phyloP scores from a whole-genome alignment of 768 basidiomycete genomes.

The Heimioporus sp. region DNA sequence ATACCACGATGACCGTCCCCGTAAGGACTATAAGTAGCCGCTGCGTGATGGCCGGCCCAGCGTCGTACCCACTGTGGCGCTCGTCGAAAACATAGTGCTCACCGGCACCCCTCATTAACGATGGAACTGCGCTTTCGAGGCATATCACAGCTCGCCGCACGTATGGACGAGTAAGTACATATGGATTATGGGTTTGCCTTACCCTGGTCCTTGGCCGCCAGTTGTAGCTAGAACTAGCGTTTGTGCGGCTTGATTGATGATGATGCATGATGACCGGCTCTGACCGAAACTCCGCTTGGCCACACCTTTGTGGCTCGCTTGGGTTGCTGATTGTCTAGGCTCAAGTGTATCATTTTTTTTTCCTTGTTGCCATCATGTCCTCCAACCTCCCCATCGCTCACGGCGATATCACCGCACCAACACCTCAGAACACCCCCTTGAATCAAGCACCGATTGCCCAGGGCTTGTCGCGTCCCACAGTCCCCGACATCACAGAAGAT shows the following conservation, averaged over 20 bases:
- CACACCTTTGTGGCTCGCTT: constrained; percentile 20
- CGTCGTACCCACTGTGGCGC: too few relatives aligned
- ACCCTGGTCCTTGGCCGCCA: too few relatives aligned
- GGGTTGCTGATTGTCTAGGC: constrained; percentile 21
- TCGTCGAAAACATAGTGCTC: too few relatives aligned
- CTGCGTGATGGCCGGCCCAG: neutral
- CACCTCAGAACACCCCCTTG: constrained; percentile 91
- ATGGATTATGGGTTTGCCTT: too few relatives aligned
- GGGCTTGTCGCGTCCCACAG: constrained; percentile 82
- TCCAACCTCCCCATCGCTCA: constrained; percentile 63
- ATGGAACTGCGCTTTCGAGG: neutral
- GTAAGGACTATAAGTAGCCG: neutral
- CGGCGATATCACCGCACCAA: constrained; percentile 76
- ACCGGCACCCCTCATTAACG: neutral
- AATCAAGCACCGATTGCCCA: constrained; percentile 75
- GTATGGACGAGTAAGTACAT: too few relatives aligned
- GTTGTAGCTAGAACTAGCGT: too few relatives aligned
- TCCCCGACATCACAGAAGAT: constrained; percentile 85
- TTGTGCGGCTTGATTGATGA: neutral
- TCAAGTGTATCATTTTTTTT: constrained; percentile 22
- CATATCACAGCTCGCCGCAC: too few relatives aligned
- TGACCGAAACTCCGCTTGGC: constrained; percentile 36
- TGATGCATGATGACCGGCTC: constrained; percentile 16
- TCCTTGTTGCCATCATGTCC: constrained; percentile 50
- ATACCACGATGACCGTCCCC: neutral